Base-by-base conservation (phyloP, 306 rosid species). In the Senna siamea region DNA sequence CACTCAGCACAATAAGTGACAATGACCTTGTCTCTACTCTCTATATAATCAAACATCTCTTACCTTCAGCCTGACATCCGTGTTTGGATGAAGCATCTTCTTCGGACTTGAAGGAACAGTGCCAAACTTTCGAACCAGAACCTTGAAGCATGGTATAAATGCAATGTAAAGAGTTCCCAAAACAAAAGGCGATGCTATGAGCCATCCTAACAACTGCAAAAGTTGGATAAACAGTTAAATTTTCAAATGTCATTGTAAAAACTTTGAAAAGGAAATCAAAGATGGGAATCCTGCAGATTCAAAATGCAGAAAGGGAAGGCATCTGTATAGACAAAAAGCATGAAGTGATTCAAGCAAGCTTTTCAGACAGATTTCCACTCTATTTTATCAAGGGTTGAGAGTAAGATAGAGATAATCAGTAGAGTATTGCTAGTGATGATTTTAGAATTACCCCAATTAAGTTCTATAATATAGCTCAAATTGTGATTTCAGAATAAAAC, bases 151-250 rank as follows among this genome's bases (percentile, higher is more conserved):
- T 5, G 90, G 93, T 65, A 84, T 70, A 66, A 86, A 68, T 38
- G 80, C 11, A 32, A 82, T 7, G 60, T 84, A 84, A 18, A 86
- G 74, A 1, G 50, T n/a, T 19, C 62, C 86, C 59, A 88, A 18
- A 61, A 88, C 62, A 67, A 88, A 82, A 52, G 93, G 90, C 2
- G 87, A 70, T 0, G 89, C 89, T 17, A 84, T 80, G 56, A 84
- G 84, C 93, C 93, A 88, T 80, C 93, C 93, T 58, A 89, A 52
- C 74, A 89, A 66, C 93, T 86, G 89, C 81, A 78, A 76, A 62
- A 5, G 61, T 62, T 28, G 60, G 60, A 17, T 44, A 30, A 7
- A 47, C 19, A 38, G 12, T 7, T 15, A 20, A 23, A 34, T 53
- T 62, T 46, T 32, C 66, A 41, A n/a, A 43, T 19, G 13, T 23